These are phyloP conservation scores for Sarcodon sp. DNA, from an alignment of 768 basidiomycete genomes.

Conservation along the genomic window DNA sequence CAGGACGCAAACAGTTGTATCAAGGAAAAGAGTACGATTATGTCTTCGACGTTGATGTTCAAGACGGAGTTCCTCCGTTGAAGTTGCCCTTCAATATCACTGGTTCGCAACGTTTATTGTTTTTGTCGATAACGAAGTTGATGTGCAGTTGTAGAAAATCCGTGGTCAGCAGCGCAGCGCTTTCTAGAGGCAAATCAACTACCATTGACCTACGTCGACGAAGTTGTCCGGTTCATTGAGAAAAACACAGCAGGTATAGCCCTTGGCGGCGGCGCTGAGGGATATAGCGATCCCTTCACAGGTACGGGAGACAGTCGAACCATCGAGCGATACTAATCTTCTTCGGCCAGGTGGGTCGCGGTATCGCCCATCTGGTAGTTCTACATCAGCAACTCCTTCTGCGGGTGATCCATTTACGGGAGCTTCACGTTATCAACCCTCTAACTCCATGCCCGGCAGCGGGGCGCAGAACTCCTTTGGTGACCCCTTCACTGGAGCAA, in stretches of 20 bases:
- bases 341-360: constrained; percentile 17
- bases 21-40: constrained; percentile 96
- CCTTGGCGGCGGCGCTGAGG: constrained; percentile 41
- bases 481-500: constrained; percentile 9
- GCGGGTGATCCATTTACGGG: constrained; percentile 66
- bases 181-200: constrained; percentile 82
- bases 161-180: constrained; percentile 77
- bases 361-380: constrained; percentile 13
- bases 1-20: constrained; percentile 82
- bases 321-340: neutral
- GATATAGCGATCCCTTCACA: constrained; percentile 81
- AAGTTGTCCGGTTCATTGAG: constrained; percentile 90
- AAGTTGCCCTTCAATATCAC: constrained; percentile 89
- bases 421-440: constrained; percentile 40
- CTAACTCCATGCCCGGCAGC: constrained; percentile 6
- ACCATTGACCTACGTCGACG: constrained; percentile 70
- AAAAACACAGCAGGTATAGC: constrained; percentile 76
- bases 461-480: constrained; percentile 4
- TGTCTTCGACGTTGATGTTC: constrained; percentile 96
- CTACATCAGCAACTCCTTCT: constrained; percentile 16
- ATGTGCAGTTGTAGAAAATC: constrained; percentile 55
- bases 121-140: neutral
- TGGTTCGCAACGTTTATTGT: constrained; percentile 31
- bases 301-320: constrained; percentile 28
- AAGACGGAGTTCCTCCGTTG: constrained; percentile 84